Evolutionary conservation across 495 filamentous ascomycete genomes (phyloP), one percentile per base, ranked within the genome.

Genomic region (Zalerion maritima): DNA sequence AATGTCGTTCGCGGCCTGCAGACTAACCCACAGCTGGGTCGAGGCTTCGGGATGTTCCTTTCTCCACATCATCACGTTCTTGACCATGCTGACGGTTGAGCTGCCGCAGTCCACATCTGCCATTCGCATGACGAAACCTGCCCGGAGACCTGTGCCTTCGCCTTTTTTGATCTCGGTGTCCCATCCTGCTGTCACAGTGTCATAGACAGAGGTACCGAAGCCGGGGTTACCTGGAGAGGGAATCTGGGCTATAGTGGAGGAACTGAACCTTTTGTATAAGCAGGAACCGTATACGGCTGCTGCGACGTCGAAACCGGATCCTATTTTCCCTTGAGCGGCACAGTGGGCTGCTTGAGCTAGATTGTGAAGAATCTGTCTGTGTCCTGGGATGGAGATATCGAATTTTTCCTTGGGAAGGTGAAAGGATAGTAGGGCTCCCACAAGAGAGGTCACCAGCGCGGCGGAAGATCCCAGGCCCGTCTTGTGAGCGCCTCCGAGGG

Each of bases 391-490:
- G 18, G 52, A 36, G 18, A 71, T 50, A 35, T 61, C 56, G 38
- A 83, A 71, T 23, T 64, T 43, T 5, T 67, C 52, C 1, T 51
- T 41, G 29, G 78, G 74, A 37, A 91, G 71, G 50, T 87, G 86
- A 47, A 87, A 74, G 13, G 73, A 64, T 21, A 94, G 73, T 17
- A 96, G 53, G 2, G 81, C 70, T 12, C 76, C 82, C 6, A 82
- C 82, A 24, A 96, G 70, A 18, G 87, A 65, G n/a, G 89, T 96
- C 21, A 94, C 86, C 18, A 97, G 65, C 2, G 89, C 89, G 6
- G 89, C 89, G 3, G 86, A 94, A 21, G 89, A 96, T 29, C 89
- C 89, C 20, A 97, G 73, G 5, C 89, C 89, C 2, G 91, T 96
- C 60, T 97, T 97, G 63, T 94, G 81, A 9, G 91, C 86, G 42